These are phyloP conservation scores for Blastobotrys robertii DNA, from an alignment of 805 yeast genomes.

Conservation along the genomic window DNA sequence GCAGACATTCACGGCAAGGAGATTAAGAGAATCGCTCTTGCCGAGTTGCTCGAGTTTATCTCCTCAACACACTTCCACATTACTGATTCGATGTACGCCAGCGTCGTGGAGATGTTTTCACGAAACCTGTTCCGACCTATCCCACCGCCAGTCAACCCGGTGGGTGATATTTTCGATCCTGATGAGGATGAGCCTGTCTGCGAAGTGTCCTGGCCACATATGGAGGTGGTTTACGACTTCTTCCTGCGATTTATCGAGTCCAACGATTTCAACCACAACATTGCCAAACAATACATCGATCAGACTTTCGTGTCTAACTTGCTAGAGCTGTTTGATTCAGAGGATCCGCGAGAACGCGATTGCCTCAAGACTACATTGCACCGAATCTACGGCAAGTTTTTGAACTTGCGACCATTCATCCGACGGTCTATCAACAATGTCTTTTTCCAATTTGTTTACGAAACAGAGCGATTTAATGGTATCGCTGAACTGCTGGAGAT, in stretches of 20 bases:
- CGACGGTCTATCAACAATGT: conserved; percentile 87
- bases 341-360: conserved; percentile 94
- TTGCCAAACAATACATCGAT: conserved; percentile 90
- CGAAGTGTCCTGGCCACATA: conserved; percentile 97
- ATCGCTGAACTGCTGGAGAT: conserved; percentile 91
- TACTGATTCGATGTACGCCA: conserved; percentile 83
- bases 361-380: conserved; percentile 91
- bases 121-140: conserved; percentile 87
- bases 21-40: conserved; percentile 74
- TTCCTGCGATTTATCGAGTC: conserved; percentile 87
- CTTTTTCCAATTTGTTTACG: conserved; percentile 86
- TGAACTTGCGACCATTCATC: conserved; percentile 81
- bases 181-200: conserved; percentile 98
- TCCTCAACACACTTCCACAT: conserved; percentile 72
- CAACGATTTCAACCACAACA: conserved; percentile 86
- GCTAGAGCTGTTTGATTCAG: conserved; percentile 87
- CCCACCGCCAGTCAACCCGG: conserved; percentile 96
- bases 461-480: conserved; percentile 93
- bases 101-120: conserved; percentile 83
- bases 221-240: conserved; percentile 93
- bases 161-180: conserved; percentile 93
- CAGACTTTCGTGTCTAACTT: conserved; percentile 75
- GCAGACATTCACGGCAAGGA: conserved; percentile 90
- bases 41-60: conserved; percentile 82
- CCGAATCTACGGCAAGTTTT: conserved; percentile 90